A percentile compares a stretch with the other conserved stretches of the same genome.
Conservation (phyloP, 257 asterid species). For the Solanum pimpinellifolium region DNA sequence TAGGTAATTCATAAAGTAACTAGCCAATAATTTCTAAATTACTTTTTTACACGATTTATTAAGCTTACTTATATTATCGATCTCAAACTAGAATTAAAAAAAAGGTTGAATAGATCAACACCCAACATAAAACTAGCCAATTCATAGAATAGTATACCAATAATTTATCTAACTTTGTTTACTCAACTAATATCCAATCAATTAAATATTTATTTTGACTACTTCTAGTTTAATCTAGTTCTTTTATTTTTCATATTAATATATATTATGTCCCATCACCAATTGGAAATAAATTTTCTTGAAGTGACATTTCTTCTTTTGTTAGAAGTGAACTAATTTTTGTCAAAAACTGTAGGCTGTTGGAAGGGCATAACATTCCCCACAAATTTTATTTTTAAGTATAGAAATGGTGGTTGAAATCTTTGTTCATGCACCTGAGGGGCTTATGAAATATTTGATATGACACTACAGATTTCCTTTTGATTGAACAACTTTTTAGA, state of each 20-base stretch:
- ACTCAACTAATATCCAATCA: neutral
- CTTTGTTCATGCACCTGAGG: constrained; percentile 33
- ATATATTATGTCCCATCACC: neutral
- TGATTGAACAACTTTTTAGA: neutral
- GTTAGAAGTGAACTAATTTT: neutral
- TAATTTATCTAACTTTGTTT: neutral
- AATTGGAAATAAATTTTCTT: neutral
- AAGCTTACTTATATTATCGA: too few species aligned
- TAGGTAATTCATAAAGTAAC: neutral
- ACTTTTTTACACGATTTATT: neutral
- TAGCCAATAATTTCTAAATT: neutral
- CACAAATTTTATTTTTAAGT: constrained; percentile 2
- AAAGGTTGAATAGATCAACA: neutral
- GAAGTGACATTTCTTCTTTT: neutral
- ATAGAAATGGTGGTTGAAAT: neutral
- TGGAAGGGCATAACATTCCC: constrained; percentile 24
- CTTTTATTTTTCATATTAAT: neutral
- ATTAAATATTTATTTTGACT: neutral
- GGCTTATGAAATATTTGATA: neutral
- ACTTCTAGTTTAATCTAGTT: neutral
- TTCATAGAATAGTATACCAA: neutral
- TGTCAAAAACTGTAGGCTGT: constrained; percentile 6
- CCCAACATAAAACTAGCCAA: neutral
- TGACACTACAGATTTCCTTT: neutral
- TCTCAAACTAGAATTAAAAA: too few species aligned